Evolutionary conservation across 441 rosid genomes (phyloP).

Genomic region (Raphanus hybrid): DNA sequence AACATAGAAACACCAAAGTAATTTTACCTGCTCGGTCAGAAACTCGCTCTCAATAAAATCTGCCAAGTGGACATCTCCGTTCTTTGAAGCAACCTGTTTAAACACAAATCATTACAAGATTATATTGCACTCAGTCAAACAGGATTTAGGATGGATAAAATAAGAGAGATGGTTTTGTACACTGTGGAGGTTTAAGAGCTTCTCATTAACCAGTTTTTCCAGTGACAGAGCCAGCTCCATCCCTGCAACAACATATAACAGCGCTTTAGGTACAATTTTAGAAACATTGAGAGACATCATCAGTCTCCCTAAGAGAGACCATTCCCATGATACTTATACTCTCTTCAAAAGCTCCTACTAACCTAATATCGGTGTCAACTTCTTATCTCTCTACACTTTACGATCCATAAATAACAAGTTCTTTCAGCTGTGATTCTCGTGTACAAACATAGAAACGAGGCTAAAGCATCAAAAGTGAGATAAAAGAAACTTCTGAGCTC

Average conservation of each 20-base stretch:
- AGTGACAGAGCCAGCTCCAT: constrained; percentile 76
- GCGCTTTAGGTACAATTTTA: not conserved
- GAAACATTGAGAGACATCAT: not conserved
- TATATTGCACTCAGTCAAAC: too few species aligned
- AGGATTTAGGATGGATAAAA: too few species aligned
- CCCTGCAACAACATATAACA: constrained; percentile 45
- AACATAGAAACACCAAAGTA: not conserved
- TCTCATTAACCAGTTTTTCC: constrained; percentile 73
- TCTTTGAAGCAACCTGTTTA: constrained; percentile 53
- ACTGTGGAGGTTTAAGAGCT: constrained; percentile 63
- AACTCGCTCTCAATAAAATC: constrained; percentile 63
- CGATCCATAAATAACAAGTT: not conserved
- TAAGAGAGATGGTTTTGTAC: constrained; percentile 40
- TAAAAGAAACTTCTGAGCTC: constrained; percentile 7
- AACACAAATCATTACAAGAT: constrained; percentile 24
- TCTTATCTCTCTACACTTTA: not conserved
- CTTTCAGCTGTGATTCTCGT: not conserved
- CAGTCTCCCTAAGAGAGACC: not conserved
- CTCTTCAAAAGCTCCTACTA: constrained; percentile 28
- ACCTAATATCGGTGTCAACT: not conserved
- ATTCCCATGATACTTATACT: not conserved
- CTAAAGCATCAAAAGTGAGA: not conserved
- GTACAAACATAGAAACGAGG: not conserved
- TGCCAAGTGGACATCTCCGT: constrained; percentile 56
- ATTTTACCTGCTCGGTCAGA: constrained; percentile 59